Base-by-base conservation (phyloP, 2,329 filamentous ascomycete genomes). In the Pyricularia sp. region DNA sequence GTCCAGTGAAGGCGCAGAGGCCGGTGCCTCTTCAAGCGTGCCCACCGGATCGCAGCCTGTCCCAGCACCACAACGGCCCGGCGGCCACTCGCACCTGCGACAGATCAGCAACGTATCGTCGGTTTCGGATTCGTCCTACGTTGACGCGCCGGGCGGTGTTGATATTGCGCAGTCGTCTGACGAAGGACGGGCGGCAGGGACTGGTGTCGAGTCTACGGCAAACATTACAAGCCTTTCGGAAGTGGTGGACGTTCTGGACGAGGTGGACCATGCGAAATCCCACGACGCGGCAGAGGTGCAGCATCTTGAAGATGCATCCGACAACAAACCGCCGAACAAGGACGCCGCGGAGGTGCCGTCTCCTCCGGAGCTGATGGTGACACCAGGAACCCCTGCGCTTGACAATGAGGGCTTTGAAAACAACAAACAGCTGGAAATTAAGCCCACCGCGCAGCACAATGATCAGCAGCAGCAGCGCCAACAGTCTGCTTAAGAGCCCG, bases 31-130 rank as follows among this genome's bases (percentile, higher is more conserved):
- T 23, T 30, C 65, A 3, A 66, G 33, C 36, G n/a, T n/a, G 17
- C 17, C 65, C 33, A 9, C 66, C 73, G 76, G 80, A 0, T 77
- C 79, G 4, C 77, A 84, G 3, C 81, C 81, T 2, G 82, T 84
- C 71, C 79, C 83, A 6, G 80, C 82, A 4, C 75, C 82, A n/a
- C 81, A 83, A n/a, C 83, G 83, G 7, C 81, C 84, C 1, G 84
- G 87, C 9, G 87, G 86, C 59, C 86, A 87, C 4, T 92, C 91
- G 1, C 90, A 93, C 76, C 82, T 95, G 23, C 88, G 93, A 28
- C 91, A 96, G 73, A 89, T 95, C 78, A 97, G 93, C 71, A 97
- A 91, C 73, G 90, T 92, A 1, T 97, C 94, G 0, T 97, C 93
- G 0, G 86, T 91, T 0, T 50, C 67, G n/a, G 88, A 89, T 10